A percentile compares a stretch with the other conserved stretches of the same genome.
Conservation (phyloP, 768 basidiomycete genomes). For the Hericium erinaceus region DNA sequence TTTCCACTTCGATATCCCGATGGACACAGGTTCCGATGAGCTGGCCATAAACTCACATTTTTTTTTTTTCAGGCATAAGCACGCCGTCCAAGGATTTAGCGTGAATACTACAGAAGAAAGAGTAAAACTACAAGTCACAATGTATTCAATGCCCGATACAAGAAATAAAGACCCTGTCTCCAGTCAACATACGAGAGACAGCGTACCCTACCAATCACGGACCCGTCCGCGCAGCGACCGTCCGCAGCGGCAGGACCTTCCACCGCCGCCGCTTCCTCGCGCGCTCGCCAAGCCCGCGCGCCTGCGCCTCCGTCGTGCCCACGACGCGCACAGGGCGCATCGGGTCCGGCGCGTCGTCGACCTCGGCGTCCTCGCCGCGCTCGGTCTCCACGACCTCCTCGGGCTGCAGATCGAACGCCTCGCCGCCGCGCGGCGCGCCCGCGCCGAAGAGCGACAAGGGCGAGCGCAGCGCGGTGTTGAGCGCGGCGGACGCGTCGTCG, state of each 20-base stretch:
- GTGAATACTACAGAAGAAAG: no score
- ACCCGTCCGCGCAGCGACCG: conserved; percentile 7
- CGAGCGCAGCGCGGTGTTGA: conserved; percentile 49
- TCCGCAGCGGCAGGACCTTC: conserved; percentile 37
- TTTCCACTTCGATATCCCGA: no score
- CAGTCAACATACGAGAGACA: no score
- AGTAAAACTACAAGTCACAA: no score
- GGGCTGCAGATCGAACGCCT: conserved; percentile 48
- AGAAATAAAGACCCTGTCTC: no score
- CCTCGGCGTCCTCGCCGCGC: conserved; percentile 66
- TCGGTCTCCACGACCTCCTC: conserved; percentile 77
- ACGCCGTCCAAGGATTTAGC: no score
- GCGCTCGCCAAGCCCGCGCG: conserved; percentile 21
- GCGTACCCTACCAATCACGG: no score
- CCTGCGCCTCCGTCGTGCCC: conserved; percentile 34
- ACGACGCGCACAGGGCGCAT: conserved; percentile 49
- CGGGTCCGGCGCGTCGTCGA: conserved; percentile 59
- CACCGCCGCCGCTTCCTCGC: conserved; percentile 37
- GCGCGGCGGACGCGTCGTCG: conserved; percentile 59
- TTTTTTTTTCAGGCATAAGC: no score
- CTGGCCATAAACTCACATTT: no score
- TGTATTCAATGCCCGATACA: no score
- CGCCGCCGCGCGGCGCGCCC: conserved; percentile 3
- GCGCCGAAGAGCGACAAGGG: conserved; percentile 50
- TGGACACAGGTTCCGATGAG: no score